Evolutionary conservation across 1,139 yeast genomes (phyloP), one percentile per base, ranked within the genome.

Genomic region (Pichiaceae sp.): DNA sequence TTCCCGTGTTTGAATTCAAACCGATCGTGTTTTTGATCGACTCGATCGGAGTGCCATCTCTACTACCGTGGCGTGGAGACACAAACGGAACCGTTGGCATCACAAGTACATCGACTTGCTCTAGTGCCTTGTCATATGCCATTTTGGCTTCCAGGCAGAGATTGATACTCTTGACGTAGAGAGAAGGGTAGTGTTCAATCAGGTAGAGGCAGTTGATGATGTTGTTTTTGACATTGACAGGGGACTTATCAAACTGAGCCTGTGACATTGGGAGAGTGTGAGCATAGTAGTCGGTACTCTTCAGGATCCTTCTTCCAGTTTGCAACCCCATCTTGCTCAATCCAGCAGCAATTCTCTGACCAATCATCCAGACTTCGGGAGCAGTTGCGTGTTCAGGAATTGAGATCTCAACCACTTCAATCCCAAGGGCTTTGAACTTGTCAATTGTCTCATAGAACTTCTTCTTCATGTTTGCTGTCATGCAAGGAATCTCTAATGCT

Each of bases 141-240:
- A 52, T 54, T 29, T 50, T 53, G 5, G 59, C 53, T 38, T 60
- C 59, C 40, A 58, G 49, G 14, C 55, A 55, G 33, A 62, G 46
- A 37, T 62, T 62, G 32, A 58, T 49, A 17, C 63, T 52, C 38
- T 62, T 62, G 25, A 56, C 50, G 39, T 60, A 61, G 24, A 62
- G 38, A 1, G 56, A 55, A 1, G 66, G 66, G 34, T 56, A 56
- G 4, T 57, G 49, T 37, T 57, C 60, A 19, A 44, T 26, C 32
- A 56, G 51, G 36, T 54, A 60, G 30, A 54, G 47, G 2, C 64
- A 66, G 29, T 56, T 59, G 29, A 57, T 49, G 17, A 58, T 40
- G 17, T 51, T 52, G 31, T 56, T 56, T 35, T 57, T 56, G 15
- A 52, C 54, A 5, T 57, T 51, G 16, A 56, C 56, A 12, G 56